phyloP scores from a whole-genome alignment of 306 rosid genomes.

The Lathyrus aphaca region DNA sequence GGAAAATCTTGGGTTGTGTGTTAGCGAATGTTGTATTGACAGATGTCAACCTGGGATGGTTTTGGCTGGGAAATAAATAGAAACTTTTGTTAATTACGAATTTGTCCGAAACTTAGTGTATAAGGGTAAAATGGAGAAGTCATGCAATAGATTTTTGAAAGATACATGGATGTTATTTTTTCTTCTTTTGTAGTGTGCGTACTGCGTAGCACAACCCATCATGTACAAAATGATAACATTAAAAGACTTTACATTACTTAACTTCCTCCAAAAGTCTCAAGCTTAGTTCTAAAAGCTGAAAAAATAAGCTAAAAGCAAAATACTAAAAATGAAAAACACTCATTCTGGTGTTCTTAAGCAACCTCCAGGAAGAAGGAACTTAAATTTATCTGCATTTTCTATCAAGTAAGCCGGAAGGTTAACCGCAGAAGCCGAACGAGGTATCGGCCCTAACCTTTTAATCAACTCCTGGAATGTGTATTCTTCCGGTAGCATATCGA shows the following conservation, averaged over 20 bases:
- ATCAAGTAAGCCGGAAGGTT: conserved; percentile 86
- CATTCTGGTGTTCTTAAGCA: conserved; percentile 65
- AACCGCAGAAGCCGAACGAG: conserved; percentile 81
- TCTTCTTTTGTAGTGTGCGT: too few species aligned
- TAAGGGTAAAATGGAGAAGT: too few species aligned
- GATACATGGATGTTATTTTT: too few species aligned
- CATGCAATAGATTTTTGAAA: too few species aligned
- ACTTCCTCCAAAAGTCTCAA: conserved; percentile 34
- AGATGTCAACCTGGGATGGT: too few species aligned
- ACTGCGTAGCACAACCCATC: too few species aligned
- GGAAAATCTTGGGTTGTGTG: too few species aligned
- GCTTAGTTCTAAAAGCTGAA: conserved; percentile 19
- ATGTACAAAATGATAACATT: conserved; percentile 17
- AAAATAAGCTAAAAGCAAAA: conserved; percentile 9
- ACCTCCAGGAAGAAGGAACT: conserved; percentile 91
- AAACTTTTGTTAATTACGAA: too few species aligned
- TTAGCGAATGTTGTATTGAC: too few species aligned
- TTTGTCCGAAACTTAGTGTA: too few species aligned
- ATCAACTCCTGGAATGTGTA: conserved; percentile 76
- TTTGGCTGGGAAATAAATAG: too few species aligned
- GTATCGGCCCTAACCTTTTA: conserved; percentile 81
- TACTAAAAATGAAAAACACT: not conserved
- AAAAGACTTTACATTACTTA: not conserved
- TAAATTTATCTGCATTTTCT: conserved; percentile 71
- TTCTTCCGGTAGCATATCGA: conserved; percentile 90